These are phyloP conservation scores for Gaeumannomyces tritici DNA, from an alignment of 2,329 filamentous ascomycete species.

Conservation along the genomic window DNA sequence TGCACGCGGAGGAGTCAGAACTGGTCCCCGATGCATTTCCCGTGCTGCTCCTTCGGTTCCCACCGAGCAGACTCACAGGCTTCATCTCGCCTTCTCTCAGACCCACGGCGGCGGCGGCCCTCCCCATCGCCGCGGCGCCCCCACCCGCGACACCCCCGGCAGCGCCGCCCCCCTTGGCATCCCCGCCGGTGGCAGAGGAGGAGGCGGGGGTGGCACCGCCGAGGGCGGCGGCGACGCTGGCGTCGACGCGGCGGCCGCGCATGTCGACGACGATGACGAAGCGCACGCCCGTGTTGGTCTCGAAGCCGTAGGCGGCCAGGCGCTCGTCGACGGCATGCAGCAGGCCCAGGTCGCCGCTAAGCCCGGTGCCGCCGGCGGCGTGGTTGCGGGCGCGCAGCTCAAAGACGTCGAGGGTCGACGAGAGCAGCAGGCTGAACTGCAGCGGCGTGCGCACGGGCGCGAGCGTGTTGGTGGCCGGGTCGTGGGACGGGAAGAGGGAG, in stretches of 20 bases:
- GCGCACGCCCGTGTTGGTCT: conserved; percentile 91
- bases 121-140: conserved; percentile 8
- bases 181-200: neutral
- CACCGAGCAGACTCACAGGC: conserved; percentile 45
- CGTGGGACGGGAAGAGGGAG: conserved; percentile 73
- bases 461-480: conserved; percentile 40
- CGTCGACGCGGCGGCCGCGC: conserved; percentile 54
- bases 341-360: conserved; percentile 80
- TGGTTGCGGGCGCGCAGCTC: conserved; percentile 71
- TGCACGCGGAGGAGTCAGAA: neutral
- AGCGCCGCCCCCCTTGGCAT: conserved; percentile 29
- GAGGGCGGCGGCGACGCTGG: conserved; percentile 1
- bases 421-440: conserved; percentile 86
- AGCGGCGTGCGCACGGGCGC: conserved; percentile 59
- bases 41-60: neutral
- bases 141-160: conserved; percentile 43
- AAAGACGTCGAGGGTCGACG: conserved; percentile 88
- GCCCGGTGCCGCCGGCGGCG: conserved; percentile 34
- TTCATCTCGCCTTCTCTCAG: conserved; percentile 82
- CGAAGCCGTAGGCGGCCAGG: conserved; percentile 86
- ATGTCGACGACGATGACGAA: conserved; percentile 88
- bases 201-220: neutral
- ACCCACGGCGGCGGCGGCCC: conserved; percentile 37
- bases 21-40: neutral
- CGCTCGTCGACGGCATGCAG: conserved; percentile 91